Evolutionary conservation across 495 filamentous ascomycete genomes (phyloP), one percentile per base, ranked within the genome.

Genomic region (Friedmanniomyces endolithicus): DNA sequence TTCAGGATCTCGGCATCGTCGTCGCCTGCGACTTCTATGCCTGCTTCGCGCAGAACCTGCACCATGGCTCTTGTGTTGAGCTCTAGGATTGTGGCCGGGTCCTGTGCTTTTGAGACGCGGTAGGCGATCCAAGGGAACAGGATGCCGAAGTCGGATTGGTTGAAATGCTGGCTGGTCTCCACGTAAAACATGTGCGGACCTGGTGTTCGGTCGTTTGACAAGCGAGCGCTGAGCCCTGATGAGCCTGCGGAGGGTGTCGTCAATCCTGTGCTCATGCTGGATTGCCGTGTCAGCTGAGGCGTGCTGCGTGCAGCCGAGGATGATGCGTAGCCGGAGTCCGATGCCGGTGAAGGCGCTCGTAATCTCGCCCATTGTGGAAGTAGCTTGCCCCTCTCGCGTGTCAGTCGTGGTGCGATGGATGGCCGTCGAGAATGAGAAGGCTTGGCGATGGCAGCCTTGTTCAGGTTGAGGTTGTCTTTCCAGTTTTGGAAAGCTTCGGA

Each of bases 101-200:
- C 74, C 55, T 81, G 77, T 1, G 74, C 75, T 4, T 74, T 73
- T 59, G 83, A 78, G 8, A 81, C 69, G 48, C 70, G 70, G 48
- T 72, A 75, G 22, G 79, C 81, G 20, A 84, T 59, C 69, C 77
- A 78, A 0, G 87, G 84, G 63, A 88, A 89, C 19, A 90, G 66
- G 11, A 87, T 64, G n/a, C 81, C 86, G 64, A 88, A 90, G 61
- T 90, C 86, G 16, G 76, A 81, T 68, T 89, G 86, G 34, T 70
- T 80, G 22, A 89, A 71, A 64, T 90, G 86, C 0, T 85, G 85
- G 4, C 77, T 80, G 11, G 67, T 62, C 11, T 67, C 59, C 1
- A 80, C 76, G 62, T 83, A 89, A 66, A 81, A 89, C 50, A 87
- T 55, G 46, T 58, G 55, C 25, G 59, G 50, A 6, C 59, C 55